These are phyloP conservation scores for Croton setiger DNA, from an alignment of 441 rosid genomes.

Conservation along the genomic window DNA sequence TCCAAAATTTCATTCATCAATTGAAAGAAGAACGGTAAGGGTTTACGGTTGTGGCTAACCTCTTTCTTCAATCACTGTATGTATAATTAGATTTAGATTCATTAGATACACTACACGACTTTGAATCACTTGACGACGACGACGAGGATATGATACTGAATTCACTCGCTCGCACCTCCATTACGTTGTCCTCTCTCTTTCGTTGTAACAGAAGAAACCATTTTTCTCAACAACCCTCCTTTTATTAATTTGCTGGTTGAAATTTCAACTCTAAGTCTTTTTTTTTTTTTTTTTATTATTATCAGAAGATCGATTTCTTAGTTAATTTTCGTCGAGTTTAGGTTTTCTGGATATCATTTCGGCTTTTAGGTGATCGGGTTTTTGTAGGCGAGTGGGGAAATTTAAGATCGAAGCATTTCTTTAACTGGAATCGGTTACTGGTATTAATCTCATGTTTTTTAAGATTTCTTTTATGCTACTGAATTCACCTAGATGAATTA, in stretches of 20 bases:
- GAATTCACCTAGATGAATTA: not conserved
- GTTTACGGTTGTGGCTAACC: not conserved
- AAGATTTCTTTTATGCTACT: constrained; percentile 2
- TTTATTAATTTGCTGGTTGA: not conserved
- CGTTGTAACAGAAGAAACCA: no score
- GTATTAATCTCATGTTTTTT: not conserved
- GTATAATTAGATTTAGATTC: not conserved
- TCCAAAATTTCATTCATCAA: not conserved
- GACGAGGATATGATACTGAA: not conserved
- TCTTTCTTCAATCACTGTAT: not conserved
- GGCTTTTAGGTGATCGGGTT: not conserved
- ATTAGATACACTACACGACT: not conserved
- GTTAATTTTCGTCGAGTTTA: not conserved
- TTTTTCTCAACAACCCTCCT: constrained; percentile 5
- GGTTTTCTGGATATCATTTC: not conserved
- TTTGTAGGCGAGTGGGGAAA: not conserved
- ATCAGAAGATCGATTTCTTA: not conserved
- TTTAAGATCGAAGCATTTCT: constrained; percentile 15
- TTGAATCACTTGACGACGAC: not conserved
- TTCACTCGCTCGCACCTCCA: not conserved
- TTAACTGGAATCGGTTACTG: not conserved
- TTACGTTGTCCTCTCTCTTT: not conserved
- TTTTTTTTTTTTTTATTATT: not conserved
- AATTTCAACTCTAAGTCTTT: not conserved
- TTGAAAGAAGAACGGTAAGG: not conserved